phyloP scores from a whole-genome alignment of 345 rosid genomes.

The Geranium rotundifolium region DNA sequence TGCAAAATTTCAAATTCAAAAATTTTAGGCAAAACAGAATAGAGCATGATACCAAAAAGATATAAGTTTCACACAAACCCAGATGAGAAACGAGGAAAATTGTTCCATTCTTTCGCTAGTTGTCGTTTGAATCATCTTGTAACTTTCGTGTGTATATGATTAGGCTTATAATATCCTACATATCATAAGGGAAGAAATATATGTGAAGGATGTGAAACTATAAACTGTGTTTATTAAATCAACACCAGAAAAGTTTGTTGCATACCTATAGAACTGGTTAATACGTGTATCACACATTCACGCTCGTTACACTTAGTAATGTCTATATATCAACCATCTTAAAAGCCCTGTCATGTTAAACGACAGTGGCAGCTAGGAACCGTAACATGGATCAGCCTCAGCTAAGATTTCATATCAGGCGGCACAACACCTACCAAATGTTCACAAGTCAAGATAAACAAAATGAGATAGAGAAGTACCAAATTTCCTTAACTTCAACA shows the following conservation, averaged over 20 bases:
- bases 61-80: not conserved
- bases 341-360: not conserved
- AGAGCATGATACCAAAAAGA: not conserved
- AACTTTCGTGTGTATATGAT: not conserved
- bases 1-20: not conserved
- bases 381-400: not conserved
- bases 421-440: not conserved
- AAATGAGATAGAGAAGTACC: not conserved
- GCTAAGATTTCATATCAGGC: not conserved
- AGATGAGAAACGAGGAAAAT: not conserved
- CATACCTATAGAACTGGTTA: no score
- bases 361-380: not conserved
- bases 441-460: not conserved
- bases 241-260: not conserved
- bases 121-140: not conserved
- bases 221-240: not conserved
- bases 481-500: not conserved
- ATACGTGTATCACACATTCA: no score
- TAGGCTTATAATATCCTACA: not conserved
- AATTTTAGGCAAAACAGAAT: not conserved
- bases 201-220: not conserved
- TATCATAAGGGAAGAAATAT: not conserved
- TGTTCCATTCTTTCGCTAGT: not conserved
- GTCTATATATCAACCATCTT: not conserved
- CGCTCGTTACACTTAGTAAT: no score